Evolutionary conservation across 2,329 filamentous ascomycete species (phyloP), one percentile per base, ranked within the genome.

Genomic region (Teratosphaeriaceae sp.): DNA sequence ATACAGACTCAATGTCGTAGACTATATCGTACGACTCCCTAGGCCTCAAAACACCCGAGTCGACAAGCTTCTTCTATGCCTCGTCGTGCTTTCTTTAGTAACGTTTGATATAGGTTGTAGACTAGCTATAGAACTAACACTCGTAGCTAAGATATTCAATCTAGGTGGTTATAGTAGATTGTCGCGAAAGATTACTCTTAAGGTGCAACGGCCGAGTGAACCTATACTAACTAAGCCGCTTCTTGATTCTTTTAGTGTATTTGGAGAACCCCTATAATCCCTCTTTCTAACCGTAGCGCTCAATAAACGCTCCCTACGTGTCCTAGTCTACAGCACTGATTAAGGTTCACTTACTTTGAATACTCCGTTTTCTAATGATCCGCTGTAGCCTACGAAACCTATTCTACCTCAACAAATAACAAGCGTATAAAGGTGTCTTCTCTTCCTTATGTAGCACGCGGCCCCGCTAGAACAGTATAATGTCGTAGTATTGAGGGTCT

Each of bases 141-240:
- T 43, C 40, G 23, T 43, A 43, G 31, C 40, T 33, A 5, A 43
- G 40, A 21, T 43, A 43, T 16, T 43, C 40, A 13, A 43, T 43
- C 40, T 33, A 43, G 20, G 40, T 43, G n/a, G 31, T 37, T 18
- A 43, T 9, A 15, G 12, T 27, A 13, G 36, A 30, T 37, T 43
- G 40, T 22, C 18, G 9, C 3, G 13, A 16, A 11, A 43, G 20
- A 24, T 43, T 22, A 1, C 16, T 21, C 9, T 37, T 8, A 3
- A 43, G 31, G 16, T 37, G 31, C 12, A 43, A 37, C 9, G 33
- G n/a, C 11, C 33, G 40, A 20, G 31, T 43, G 23, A 43, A 43
- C 3, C 40, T 33, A 37, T 43, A 43, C 12, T 37, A 37, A 3
- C 6, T n/a, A 7, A 43, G 24, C n/a, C 40, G 40, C 35, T 19